Evolutionary conservation across 2,329 filamentous ascomycete genomes (phyloP).

Genomic region (Aspergillus sp.): DNA sequence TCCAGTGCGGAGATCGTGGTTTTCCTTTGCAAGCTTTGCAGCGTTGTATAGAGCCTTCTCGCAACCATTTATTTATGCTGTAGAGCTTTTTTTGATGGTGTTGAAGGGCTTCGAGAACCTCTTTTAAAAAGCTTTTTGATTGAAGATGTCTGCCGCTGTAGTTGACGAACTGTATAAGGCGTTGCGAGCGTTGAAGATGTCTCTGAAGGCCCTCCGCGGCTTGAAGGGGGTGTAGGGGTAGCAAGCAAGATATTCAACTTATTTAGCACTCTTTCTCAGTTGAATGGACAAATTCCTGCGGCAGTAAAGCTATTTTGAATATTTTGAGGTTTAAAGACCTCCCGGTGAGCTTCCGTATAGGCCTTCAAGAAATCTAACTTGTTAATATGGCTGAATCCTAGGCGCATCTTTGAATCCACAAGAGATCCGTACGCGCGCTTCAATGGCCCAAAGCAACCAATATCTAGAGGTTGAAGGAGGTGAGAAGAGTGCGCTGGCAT

Average conservation of each 20-base stretch:
- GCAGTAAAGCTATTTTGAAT: constrained; percentile 7
- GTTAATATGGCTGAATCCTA: constrained; percentile 8
- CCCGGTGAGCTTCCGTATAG: background rate
- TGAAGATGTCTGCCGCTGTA: constrained; percentile 4
- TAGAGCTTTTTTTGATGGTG: background rate
- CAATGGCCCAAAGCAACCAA: background rate
- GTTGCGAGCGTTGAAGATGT: constrained; percentile 1
- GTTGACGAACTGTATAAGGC: constrained; percentile 7
- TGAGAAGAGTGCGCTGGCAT: background rate
- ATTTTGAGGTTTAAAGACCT: constrained; percentile 1
- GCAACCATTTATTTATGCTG: background rate
- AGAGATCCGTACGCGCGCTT: background rate
- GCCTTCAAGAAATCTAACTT: constrained; percentile 2
- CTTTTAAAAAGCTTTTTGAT: constrained; percentile 4
- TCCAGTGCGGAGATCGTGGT: background rate
- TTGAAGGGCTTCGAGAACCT: constrained; percentile 1
- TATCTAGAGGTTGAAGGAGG: background rate
- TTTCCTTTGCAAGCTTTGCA: background rate
- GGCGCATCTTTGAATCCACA: background rate
- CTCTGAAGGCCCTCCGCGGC: background rate
- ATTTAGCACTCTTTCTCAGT: constrained; percentile 3
- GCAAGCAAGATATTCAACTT: constrained; percentile 10
- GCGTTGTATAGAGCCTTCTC: background rate
- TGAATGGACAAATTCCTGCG: background rate
- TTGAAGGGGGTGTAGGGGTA: constrained; percentile 2